Conservation (phyloP, 139 green algal species). For the Edaphochlamys debaryana region DNA sequence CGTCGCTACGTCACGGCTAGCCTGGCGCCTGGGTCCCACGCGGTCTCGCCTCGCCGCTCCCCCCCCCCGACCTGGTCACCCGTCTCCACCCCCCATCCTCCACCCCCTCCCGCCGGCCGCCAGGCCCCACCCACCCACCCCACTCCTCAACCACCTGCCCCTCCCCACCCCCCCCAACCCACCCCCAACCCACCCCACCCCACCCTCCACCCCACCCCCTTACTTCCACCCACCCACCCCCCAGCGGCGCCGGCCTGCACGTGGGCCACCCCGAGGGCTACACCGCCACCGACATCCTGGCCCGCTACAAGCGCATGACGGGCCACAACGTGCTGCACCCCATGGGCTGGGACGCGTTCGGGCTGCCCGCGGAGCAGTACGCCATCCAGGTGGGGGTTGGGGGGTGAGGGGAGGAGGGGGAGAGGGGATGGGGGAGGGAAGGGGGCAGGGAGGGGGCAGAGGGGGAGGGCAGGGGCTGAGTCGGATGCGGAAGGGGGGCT, state of each 20-base stretch:
- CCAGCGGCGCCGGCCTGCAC: conserved; percentile 85
- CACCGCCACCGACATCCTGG: conserved; percentile 96
- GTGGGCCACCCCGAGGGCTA: conserved; percentile 94
- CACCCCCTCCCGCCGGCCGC: too few relatives aligned
- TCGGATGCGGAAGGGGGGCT: neutral
- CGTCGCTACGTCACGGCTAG: too few relatives aligned
- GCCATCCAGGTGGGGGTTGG: conserved; percentile 76
- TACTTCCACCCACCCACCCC: too few relatives aligned
- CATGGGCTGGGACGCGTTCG: conserved; percentile 99
- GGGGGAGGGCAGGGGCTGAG: neutral
- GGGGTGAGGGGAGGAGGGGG: neutral
- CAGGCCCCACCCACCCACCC: too few relatives aligned
- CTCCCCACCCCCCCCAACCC: too few relatives aligned
- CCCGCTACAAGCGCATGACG: conserved; percentile 96
- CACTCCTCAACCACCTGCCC: too few relatives aligned
- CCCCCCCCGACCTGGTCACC: too few relatives aligned
- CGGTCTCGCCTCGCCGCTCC: too few relatives aligned
- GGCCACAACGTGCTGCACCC: conserved; percentile 98
- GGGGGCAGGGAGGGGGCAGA: neutral
- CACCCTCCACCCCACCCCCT: too few relatives aligned
- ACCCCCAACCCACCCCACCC: too few relatives aligned
- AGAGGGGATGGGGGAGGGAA: neutral
- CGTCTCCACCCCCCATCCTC: too few relatives aligned
- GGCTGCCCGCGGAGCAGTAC: conserved; percentile 98
- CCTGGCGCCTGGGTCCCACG: too few relatives aligned